Conservation (phyloP, 768 basidiomycete species). For the Lyophyllum semitale region DNA sequence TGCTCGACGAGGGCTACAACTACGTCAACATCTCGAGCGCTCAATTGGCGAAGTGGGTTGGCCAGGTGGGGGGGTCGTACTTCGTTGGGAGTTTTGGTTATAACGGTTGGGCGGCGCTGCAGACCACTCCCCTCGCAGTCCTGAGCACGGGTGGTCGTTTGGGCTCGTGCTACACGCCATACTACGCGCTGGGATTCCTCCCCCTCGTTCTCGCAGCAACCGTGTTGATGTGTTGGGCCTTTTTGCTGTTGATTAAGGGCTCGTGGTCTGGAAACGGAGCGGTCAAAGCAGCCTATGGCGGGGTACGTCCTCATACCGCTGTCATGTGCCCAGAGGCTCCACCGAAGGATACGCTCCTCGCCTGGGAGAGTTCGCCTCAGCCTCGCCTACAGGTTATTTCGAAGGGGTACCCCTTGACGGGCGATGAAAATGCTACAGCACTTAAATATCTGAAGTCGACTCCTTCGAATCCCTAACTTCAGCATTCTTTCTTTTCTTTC, state of each 20-base stretch:
- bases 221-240: slow-evolving; percentile 8
- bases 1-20: slow-evolving; percentile 6
- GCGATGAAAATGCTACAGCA: slow-evolving; percentile 8
- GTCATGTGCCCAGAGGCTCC: slow-evolving; percentile 4
- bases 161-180: slow-evolving; percentile 17
- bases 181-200: slow-evolving; percentile 14
- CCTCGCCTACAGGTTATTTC: slow-evolving; percentile 10
- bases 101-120: slow-evolving; percentile 20
- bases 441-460: slow-evolving; percentile 9
- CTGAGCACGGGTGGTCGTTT: slow-evolving; percentile 17
- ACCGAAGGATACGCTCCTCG: slow-evolving; percentile 8
- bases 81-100: slow-evolving; percentile 13
- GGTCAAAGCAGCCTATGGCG: slow-evolving; percentile 11
- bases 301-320: slow-evolving; percentile 8
- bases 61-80: slow-evolving; percentile 18
- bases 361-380: slow-evolving; percentile 14
- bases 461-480: not conserved
- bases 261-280: not conserved
- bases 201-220: slow-evolving; percentile 17
- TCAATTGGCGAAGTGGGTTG: slow-evolving; percentile 13
- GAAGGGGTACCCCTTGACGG: slow-evolving; percentile 7
- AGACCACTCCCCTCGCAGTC: slow-evolving; percentile 8
- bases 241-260: not conserved
- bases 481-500: not conserved
- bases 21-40: not conserved